Base-by-base conservation (phyloP, 2,329 filamentous ascomycete species). In the Coniochaeta ligniaria region DNA sequence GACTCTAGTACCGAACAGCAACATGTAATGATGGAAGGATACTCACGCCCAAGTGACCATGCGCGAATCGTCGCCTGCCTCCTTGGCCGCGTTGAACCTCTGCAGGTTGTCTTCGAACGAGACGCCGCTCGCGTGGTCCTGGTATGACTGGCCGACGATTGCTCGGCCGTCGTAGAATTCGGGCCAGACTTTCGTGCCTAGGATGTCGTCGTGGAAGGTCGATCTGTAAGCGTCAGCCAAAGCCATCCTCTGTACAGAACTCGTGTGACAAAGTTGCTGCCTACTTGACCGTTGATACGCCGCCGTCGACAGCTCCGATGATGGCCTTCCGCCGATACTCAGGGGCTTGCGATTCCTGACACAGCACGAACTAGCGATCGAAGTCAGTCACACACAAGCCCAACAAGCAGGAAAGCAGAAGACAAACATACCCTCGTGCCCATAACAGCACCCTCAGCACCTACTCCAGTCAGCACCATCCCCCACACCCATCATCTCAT, bases 201-300 rank as follows among this genome's bases (percentile, higher is more conserved):
- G 72, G 61, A 80, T 68, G 31, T 73, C 67, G 60, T 80, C 78
- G 63, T 80, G 74, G 62, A 79, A 77, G 0, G 72, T 68, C 0
- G 77, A 64, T 55, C 67, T 70, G 20, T 20, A 22, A 11, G 3
- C 1, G 60, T 58, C 16, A 38, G 31, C n/a, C 6, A 24, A n/a
- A n/a, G 3, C 6, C 9, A 33, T 5, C 24, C 24, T 16, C 24
- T 26, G 4, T 4, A 24, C 11, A 6, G 24, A 54, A 54, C n/a
- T 4, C 41, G 6, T 38, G 35, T 12, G 16, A 38, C 3, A 38
- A 4, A 17, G 35, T 3, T 35, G 52, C 24, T 16, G 35, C 64
- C 35, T 56, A 80, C 76, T 82, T 82, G 60, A 79, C 66, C 0
- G 80, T 82, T 3, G 74, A 71, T 16, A 70, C 61, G 6, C 73